Evolutionary conservation across 768 basidiomycete genomes (phyloP), one percentile per base, ranked within the genome.

Genomic region (Termitomyces sp.): DNA sequence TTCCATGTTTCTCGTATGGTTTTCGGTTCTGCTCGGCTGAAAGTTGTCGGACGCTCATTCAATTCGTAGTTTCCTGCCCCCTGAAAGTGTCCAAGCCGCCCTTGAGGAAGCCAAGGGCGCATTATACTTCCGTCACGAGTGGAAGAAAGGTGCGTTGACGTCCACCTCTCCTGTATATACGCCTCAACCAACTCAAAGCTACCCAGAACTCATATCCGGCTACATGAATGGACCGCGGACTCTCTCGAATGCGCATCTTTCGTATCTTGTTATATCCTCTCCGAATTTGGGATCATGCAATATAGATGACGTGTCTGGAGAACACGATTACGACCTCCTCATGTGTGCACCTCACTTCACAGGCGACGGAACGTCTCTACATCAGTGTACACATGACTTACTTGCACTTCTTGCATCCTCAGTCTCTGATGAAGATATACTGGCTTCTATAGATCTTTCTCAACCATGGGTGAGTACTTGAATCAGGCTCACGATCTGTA

Each of bases 331-430:
- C 52, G 61, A 87, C 60, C 64, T 87, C 45, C 73, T 85, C 63
- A 79, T 88, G 62, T 81, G 80, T 58, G 81, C 83, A 2, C 79
- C 83, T 37, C 87, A 89, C 64, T 87, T 83, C 65, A 72, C 86
- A 37, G 86, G 86, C 23, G 87, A 89, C 59, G 86, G 86, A 27
- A 85, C 85, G 73, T 82, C 84, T 0, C 70, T 87, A 9, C 86
- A 87, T 64, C 75, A 79, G 55, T 82, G 82, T 35, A 83, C 83
- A 41, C 84, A 86, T 66, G 86, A 87, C 57, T 77, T 89, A 48
- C 78, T 88, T 57, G 68, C 70, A 17, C 66, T 56, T 63, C 81
- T 62, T 72, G 73, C 38, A 5, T 70, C 66, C 17, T 40, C 61
- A 5, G 57, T 55, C 6, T 60, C 69, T 8, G 63, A 69, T 47